phyloP scores from a whole-genome alignment of 2,329 filamentous ascomycete species.

The Chaetomium sp. region DNA sequence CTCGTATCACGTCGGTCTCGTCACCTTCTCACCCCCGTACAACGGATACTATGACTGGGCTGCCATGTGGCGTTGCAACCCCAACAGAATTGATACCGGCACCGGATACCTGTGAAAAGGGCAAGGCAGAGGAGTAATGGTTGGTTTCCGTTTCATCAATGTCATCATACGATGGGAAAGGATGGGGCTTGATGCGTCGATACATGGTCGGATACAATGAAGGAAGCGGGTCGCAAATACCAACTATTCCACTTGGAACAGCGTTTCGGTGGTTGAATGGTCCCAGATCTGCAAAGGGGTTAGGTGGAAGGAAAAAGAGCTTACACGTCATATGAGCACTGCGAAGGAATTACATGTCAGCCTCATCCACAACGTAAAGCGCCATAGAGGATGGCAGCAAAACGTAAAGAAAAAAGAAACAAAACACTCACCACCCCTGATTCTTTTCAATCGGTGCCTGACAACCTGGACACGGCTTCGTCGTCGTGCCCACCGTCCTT shows the following conservation, averaged over 20 bases:
- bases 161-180: not conserved
- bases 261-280: not conserved
- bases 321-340: slow-evolving; percentile 40
- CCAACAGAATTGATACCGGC: slow-evolving; percentile 33
- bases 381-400: not conserved
- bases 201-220: no score
- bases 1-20: no score
- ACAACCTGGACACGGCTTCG: slow-evolving; percentile 36
- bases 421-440: slow-evolving; percentile 34
- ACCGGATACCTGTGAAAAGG: slow-evolving; percentile 29
- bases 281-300: not conserved
- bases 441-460: slow-evolving; percentile 35
- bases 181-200: not conserved
- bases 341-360: slow-evolving; percentile 19
- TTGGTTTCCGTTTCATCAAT: not conserved
- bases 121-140: not conserved
- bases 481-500: slow-evolving; percentile 26
- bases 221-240: no score
- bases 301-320: slow-evolving; percentile 16
- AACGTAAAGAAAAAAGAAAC: not conserved
- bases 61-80: slow-evolving; percentile 25
- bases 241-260: not conserved
- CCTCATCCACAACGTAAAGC: not conserved
- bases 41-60: slow-evolving; percentile 21
- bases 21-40: slow-evolving; percentile 5